Percentiles rank a stretch among this genome's conserved stretches.
Evolutionary conservation across 805 yeast genomes (phyloP).

Genomic region (Lachancea sp.): DNA sequence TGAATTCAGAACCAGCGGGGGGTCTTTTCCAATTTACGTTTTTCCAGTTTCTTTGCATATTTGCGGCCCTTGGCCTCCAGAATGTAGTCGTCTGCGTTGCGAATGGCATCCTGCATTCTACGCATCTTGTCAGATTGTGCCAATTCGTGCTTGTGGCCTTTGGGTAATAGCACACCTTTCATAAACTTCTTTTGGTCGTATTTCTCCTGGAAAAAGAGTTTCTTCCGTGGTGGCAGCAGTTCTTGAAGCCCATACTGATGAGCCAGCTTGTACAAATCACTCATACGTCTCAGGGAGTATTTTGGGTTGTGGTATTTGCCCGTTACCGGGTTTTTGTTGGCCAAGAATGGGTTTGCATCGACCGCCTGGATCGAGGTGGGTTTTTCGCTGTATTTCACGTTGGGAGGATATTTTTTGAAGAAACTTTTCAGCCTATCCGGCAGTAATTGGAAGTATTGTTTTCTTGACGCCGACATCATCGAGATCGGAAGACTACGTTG

Average conservation of each 20-base stretch:
- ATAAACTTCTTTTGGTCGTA: conserved; percentile 61
- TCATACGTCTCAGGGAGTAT: conserved; percentile 73
- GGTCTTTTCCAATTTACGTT: conserved; percentile 32
- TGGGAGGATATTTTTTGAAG: conserved; percentile 78
- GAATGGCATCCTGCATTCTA: conserved; percentile 60
- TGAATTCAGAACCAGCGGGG: conserved; percentile 33
- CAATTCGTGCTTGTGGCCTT: conserved; percentile 78
- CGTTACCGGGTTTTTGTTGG: conserved; percentile 79
- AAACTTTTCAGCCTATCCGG: conserved; percentile 67
- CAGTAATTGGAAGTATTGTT: conserved; percentile 45
- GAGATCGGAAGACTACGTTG: no score
- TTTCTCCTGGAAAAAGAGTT: conserved; percentile 74
- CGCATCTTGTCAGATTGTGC: conserved; percentile 50
- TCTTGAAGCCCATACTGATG: conserved; percentile 72
- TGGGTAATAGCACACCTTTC: conserved; percentile 71
- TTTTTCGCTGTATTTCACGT: conserved; percentile 52
- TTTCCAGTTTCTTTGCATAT: conserved; percentile 40
- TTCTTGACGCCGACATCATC: conserved; percentile 17
- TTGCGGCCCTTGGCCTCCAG: conserved; percentile 55
- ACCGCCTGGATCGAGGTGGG: conserved; percentile 62
- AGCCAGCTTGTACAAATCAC: conserved; percentile 79
- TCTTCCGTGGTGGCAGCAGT: conserved; percentile 53
- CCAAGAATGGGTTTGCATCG: conserved; percentile 78
- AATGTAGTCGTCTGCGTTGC: conserved; percentile 59
- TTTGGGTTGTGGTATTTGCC: conserved; percentile 70